Evolutionary conservation across 2,329 filamentous ascomycete species (phyloP), one percentile per base, ranked within the genome.

Genomic region (Colletotrichum cuscutae): DNA sequence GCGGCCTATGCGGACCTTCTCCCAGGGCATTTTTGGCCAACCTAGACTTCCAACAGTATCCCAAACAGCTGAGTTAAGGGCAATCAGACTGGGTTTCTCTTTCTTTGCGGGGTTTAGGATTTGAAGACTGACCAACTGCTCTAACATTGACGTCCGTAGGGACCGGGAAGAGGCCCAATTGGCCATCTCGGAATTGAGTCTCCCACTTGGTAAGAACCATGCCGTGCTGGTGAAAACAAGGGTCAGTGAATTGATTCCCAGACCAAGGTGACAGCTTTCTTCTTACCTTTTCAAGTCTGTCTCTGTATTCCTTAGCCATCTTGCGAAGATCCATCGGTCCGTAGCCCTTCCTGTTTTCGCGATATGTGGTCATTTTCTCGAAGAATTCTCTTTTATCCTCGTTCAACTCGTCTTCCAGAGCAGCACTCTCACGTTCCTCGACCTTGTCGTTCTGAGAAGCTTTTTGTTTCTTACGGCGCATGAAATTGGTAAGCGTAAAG

Each of bases 21-120:
- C 71, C 68, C 65, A 75, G 0, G 74, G 74, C 65, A 72, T 73
- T 42, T 72, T 73, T 0, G 75, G 75, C 35, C 65, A 71, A 5
- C 85, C 86, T 1, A 87, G 77, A 22, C 82, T 81, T 57, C 86
- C 86, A 22, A 88, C 86, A 0, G 86, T 88, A 72, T 88, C 86
- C 82, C 82, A 88, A 2, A 90, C 89, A 9, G 85, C 85, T 80
- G 62, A 22, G 7, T 4, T 22, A 7, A 15, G 0, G 7, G 5
- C 8, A 7, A 11, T 2, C 1, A 11, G 5, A 11, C 49, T 19
- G 46, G 24, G 7, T 22, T 12, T 22, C 7, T 3, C 1, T 22
- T 9, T 32, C 0, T 8, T 5, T 15, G 1, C 0, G 26, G 2
- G 1, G 7, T n/a, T 9, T 6, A 3, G 1, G 3, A 13, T 6